phyloP scores from a whole-genome alignment of 1,284 basidiomycete genomes.

The Fomitopsis schrenkii region DNA sequence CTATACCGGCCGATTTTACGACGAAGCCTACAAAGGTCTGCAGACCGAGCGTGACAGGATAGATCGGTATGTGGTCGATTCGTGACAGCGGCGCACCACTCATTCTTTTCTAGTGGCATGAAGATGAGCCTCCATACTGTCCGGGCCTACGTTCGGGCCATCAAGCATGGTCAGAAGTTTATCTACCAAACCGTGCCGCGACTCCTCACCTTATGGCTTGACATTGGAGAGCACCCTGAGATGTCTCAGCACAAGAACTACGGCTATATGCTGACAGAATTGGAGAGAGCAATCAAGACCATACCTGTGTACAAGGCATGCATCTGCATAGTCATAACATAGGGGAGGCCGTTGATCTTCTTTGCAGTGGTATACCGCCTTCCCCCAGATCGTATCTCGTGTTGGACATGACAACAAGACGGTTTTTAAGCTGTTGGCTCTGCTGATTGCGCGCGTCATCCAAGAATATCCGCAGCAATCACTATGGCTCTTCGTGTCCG shows the following conservation, averaged over 20 bases:
- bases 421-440: constrained; percentile 64
- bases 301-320: constrained; percentile 76
- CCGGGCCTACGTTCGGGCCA: constrained; percentile 71
- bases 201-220: constrained; percentile 93
- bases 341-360: neutral
- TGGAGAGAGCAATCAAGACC: constrained; percentile 51
- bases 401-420: constrained; percentile 78
- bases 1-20: constrained; percentile 85
- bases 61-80: constrained; percentile 39
- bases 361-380: constrained; percentile 89
- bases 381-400: constrained; percentile 95
- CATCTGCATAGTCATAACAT: neutral
- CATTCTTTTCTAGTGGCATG: constrained; percentile 39
- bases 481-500: constrained; percentile 91
- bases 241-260: constrained; percentile 39
- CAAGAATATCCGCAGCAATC: constrained; percentile 87
- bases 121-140: constrained; percentile 64
- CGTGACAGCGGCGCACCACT: neutral
- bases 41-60: constrained; percentile 39
- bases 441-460: constrained; percentile 75
- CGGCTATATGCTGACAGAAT: constrained; percentile 50
- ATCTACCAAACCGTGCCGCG: constrained; percentile 96
- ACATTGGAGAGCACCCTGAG: constrained; percentile 70
- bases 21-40: constrained; percentile 65
- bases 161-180: constrained; percentile 88